Percentiles rank a stretch among this genome's conserved stretches.
phyloP scores from a whole-genome alignment of 164 flowering plant species.

The Chloranthus sessilifolius region DNA sequence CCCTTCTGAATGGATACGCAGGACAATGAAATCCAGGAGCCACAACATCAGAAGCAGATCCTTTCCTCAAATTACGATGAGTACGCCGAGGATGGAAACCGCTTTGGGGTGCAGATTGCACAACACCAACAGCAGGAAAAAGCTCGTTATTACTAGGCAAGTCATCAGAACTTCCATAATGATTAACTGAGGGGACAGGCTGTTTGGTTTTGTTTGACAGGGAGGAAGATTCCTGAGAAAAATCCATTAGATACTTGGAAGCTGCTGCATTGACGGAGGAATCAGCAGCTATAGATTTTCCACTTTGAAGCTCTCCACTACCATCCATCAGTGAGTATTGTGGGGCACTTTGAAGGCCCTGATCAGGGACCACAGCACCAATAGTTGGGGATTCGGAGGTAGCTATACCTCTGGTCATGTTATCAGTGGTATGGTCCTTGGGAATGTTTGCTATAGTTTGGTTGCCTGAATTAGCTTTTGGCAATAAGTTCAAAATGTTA shows the following conservation, averaged over 20 bases:
- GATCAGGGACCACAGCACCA: conserved; percentile 6
- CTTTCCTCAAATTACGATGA: neutral
- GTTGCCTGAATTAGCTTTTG: conserved; percentile 3
- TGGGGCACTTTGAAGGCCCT: conserved; percentile 4
- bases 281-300: neutral
- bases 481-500: neutral
- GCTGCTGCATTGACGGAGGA: conserved; percentile 1
- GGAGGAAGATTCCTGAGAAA: neutral
- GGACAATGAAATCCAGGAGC: conserved; percentile 2
- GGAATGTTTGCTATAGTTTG: conserved; percentile 1
- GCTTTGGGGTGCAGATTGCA: neutral
- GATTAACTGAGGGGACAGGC: neutral
- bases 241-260: conserved; percentile 4
- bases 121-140: neutral
- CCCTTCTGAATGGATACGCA: conserved; percentile 19
- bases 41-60: conserved; percentile 10
- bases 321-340: neutral
- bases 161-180: neutral
- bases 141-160: conserved; percentile 4
- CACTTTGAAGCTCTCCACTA: neutral
- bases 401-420: conserved; percentile 5
- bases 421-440: conserved; percentile 1
- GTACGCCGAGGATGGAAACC: neutral
- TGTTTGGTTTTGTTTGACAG: neutral
- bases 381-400: conserved; percentile 4